Percentiles rank a stretch among this genome's conserved stretches.
Evolutionary conservation across 495 filamentous ascomycete genomes (phyloP).

Genomic region (Penicillium samsonianum): DNA sequence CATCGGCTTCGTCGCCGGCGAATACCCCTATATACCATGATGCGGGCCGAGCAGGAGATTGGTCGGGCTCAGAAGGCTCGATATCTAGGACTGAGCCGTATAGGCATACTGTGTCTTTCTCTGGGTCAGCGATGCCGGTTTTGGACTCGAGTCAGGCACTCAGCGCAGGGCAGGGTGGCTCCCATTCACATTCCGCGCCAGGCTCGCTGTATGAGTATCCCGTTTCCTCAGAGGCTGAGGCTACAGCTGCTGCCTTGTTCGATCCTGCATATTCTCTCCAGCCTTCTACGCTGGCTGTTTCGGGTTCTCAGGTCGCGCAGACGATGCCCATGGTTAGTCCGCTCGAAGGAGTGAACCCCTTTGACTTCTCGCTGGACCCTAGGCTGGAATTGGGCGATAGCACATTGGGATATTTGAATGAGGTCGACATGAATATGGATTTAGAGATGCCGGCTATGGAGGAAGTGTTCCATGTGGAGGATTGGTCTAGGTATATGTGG

Average conservation of each 20-base stretch:
- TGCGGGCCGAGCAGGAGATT: conserved; percentile 13
- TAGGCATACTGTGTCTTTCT: neutral
- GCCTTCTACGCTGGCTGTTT: conserved; percentile 11
- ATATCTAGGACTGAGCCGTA: neutral
- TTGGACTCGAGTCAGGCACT: neutral
- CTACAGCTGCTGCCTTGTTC: conserved; percentile 11
- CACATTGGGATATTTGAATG: conserved; percentile 7
- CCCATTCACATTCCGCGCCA: conserved; percentile 15
- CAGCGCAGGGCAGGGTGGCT: neutral
- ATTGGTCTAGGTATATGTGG: conserved; percentile 38
- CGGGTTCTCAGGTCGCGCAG: conserved; percentile 10
- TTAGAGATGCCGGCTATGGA: conserved; percentile 28
- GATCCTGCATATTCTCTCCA: conserved; percentile 26
- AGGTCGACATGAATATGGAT: conserved; percentile 25
- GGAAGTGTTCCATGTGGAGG: conserved; percentile 28
- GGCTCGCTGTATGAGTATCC: conserved; percentile 17
- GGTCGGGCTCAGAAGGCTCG: conserved; percentile 30
- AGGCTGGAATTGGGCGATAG: conserved; percentile 10
- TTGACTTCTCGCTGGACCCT: conserved; percentile 30
- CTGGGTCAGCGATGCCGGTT: neutral
- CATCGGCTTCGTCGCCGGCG: conserved; percentile 15
- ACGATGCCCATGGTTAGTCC: conserved; percentile 24
- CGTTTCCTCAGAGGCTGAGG: conserved; percentile 1
- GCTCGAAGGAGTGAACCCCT: conserved; percentile 22
- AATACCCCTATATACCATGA: conserved; percentile 11